Evolutionary conservation across 805 yeast species (phyloP), one percentile per base, ranked within the genome.

Genomic region (Candida parachauliodes): DNA sequence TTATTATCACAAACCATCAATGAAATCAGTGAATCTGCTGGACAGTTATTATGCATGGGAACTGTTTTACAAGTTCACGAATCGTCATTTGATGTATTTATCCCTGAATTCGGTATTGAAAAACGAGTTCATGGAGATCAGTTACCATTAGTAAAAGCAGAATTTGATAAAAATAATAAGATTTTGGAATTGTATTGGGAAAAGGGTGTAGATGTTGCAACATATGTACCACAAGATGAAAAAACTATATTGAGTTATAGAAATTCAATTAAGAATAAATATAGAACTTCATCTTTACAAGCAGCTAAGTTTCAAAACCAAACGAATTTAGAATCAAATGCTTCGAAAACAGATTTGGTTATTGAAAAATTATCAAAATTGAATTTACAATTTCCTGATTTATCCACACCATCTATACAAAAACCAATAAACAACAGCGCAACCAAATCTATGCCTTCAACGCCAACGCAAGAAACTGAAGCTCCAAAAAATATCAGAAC

Each of bases 101-200:
- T 89, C 44, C 96, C 96, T 2, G 96, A 88, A 47, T 83, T 88
- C 64, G 97, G 97, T 30, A 84, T 89, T 50, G 97, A 89, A 57
- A 89, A 89, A 61, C 74, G 97, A 52, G 96, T 89, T 16, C 98
- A 93, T 54, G 97, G 98, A 19, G 98, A 93, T 62, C 98, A 93
- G 62, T 69, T 93, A 39, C 98, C 98, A 8, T 69, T 91, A 45
- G 77, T 77, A 17, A 89, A 88, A 59, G 98, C 97, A 4, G 98
- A 93, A 59, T 93, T 84, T 57, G 89, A 86, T 57, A 84, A 82
- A 54, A 51, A 55, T 12, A 65, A 74, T 28, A 73, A 87, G 31
- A 62, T 79, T 8, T 70, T 91, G 51, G 96, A 91, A 56, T 67
- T 91, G 34, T 88, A 76, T 55, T 91, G 98, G 98, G 94, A 88